Evolutionary conservation across 768 basidiomycete genomes (phyloP), one percentile per base, ranked within the genome.

Genomic region (Lactifluus piperatus): DNA sequence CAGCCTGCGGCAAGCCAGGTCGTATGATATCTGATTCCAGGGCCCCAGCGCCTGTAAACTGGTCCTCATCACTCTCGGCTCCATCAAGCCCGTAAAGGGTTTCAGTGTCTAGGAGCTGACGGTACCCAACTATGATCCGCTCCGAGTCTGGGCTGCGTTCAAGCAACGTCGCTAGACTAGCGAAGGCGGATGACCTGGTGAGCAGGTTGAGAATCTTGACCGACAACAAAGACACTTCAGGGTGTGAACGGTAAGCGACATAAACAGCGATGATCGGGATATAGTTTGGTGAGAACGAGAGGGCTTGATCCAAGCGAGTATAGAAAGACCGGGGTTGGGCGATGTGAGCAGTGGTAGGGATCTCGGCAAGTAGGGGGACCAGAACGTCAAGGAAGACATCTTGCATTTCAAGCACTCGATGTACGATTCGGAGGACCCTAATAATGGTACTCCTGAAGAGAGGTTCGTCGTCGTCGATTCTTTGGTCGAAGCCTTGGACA

Each of bases 331-430:
- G 79, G 0, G 86, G 75, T 60, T 83, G 80, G 16, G 83, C 83
- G 26, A 82, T 71, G 47, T 85, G 68, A 0, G 79, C 70, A 0
- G 79, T 70, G 60, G 79, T 80, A 60, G 82, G 81, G 57, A 83
- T 76, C 55, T 91, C 86, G 20, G 81, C 74, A 8, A 94, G 79
- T 22, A 87, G 73, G 2, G 92, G 91, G 3, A 95, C 74, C 50
- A 95, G 80, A 24, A 94, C 84, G 55, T 97, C 93, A 43, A 94
- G 77, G 76, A 94, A 97, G 56, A 92, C 80, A 51, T 88, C 85
- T 68, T 98, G 94, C 27, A 92, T 79, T 62, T 93, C 89, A 57
- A 97, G 75, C 0, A 88, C 79, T 1, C 92, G 85, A 61, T 84
- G 81, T 16, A 91, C 77, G 62, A 95, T 91, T 54, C 94, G 78